Evolutionary conservation across 2,329 filamentous ascomycete genomes (phyloP), one percentile per base, ranked within the genome.

Genomic region (Xylaria sp.): DNA sequence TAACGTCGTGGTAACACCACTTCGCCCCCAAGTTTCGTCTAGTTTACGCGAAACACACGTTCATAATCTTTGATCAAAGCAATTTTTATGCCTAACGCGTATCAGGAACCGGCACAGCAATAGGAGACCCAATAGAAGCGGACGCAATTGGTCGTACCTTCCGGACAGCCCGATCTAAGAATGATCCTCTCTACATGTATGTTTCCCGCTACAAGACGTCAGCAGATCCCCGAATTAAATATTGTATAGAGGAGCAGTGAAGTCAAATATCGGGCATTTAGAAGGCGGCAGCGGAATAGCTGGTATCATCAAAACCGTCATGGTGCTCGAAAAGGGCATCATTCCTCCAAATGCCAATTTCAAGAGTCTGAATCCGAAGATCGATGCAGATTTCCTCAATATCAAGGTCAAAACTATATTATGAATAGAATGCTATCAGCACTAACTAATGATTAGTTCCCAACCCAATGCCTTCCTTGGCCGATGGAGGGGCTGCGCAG

Each of bases 211-310:
- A 40, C n/a, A 46, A 46, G 42, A n/a, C 17, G 9, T 17, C 7
- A 11, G 9, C 17, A n/a, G 17, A 46, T n/a, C 44, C 6, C 7
- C 17, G n/a, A 46, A 9, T 23, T n/a, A 15, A 46, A 2, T 2
- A n/a, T 46, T 9, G 1, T 51, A 15, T 51, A 51, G 48, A 23
- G 48, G 48, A 11, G 48, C 48, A 6, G 23, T 51, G n/a, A 51
- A 51, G 13, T 51, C 48, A 51, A 51, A 51, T 31, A 51, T 51
- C 13, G 48, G 48, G 10, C 48, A 51, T 51, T 10, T 51, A 11
- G 48, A 51, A 20, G 48, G 48, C 5, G 23, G 15, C 13, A 51
- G 48, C 23, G 48, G 48, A 26, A 23, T 51, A 26, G 48, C 48
- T 51, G 48, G 48, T 26, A 20, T 51, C 9, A 28, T 51, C 20